These are phyloP conservation scores for Corymbia maculata DNA, from an alignment of 345 rosid species.

Conservation along the genomic window DNA sequence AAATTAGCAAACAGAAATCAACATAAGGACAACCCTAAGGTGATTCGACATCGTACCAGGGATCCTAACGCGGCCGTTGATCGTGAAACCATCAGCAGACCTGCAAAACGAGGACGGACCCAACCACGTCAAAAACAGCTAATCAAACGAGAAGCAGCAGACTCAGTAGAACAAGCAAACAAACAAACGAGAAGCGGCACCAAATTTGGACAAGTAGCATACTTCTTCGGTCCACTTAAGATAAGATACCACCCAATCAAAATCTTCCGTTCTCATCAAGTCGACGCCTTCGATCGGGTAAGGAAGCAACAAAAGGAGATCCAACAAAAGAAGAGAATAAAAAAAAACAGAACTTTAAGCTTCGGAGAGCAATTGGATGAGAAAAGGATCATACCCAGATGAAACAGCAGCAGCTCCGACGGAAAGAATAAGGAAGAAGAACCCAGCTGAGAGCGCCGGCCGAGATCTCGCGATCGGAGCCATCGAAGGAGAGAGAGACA, in stretches of 20 bases:
- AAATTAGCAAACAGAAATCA: not conserved
- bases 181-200: not conserved
- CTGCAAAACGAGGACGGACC: conserved; percentile 20
- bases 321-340: not conserved
- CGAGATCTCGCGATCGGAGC: not conserved
- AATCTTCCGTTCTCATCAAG: not conserved
- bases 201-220: not conserved
- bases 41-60: conserved; percentile 22
- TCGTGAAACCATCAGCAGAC: conserved; percentile 54
- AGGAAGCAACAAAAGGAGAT: not conserved
- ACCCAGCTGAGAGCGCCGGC: not conserved
- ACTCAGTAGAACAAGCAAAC: not conserved
- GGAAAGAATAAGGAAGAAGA: not conserved
- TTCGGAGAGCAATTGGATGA: not conserved
- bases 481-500: not conserved
- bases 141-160: not conserved
- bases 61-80: conserved; percentile 76
- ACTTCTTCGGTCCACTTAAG: not conserved
- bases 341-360: not conserved
- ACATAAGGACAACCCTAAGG: not conserved
- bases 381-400: not conserved
- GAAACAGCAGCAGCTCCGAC: not conserved
- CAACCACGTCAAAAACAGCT: not conserved
- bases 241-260: not conserved
- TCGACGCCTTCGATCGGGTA: not conserved